Evolutionary conservation across 179 eudicot species (phyloP).

Genomic region (Patellifolia procumbens): DNA sequence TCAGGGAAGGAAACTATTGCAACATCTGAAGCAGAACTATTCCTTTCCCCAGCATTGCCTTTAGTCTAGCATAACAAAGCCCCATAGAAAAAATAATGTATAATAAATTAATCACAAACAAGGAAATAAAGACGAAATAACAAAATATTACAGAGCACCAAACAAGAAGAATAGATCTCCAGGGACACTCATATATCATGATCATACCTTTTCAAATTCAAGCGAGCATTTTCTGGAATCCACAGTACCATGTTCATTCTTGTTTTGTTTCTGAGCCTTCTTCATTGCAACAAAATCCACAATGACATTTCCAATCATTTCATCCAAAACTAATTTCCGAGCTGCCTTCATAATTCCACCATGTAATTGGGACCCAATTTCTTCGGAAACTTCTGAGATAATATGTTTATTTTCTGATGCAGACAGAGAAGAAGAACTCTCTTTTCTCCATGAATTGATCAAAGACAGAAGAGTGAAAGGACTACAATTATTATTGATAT

Average conservation of each 20-base stretch:
- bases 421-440: slow-evolving; percentile 33
- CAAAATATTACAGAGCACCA: slow-evolving; percentile 15
- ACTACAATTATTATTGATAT: slow-evolving; percentile 44
- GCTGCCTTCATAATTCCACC: slow-evolving; percentile 78
- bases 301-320: slow-evolving; percentile 66
- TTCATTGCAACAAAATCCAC: slow-evolving; percentile 54
- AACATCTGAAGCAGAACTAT: slow-evolving; percentile 27
- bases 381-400: slow-evolving; percentile 60
- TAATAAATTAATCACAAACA: neutral
- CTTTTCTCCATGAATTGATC: slow-evolving; percentile 52
- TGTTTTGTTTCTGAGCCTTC: slow-evolving; percentile 55
- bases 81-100: slow-evolving; percentile 5
- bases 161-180: neutral
- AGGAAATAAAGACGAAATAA: neutral
- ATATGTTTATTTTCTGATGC: slow-evolving; percentile 29
- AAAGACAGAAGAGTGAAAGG: slow-evolving; percentile 56
- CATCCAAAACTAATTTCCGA: slow-evolving; percentile 74
- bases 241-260: slow-evolving; percentile 40
- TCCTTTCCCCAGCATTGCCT: slow-evolving; percentile 29
- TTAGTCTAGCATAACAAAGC: slow-evolving; percentile 41
- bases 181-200: neutral
- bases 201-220: slow-evolving; percentile 48
- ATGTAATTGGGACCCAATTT: slow-evolving; percentile 78
- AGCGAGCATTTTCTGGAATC: slow-evolving; percentile 32
- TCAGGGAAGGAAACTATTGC: slow-evolving; percentile 32